Evolutionary conservation across 2,329 filamentous ascomycete species (phyloP).

Genomic region (Cryphonectria japonica): DNA sequence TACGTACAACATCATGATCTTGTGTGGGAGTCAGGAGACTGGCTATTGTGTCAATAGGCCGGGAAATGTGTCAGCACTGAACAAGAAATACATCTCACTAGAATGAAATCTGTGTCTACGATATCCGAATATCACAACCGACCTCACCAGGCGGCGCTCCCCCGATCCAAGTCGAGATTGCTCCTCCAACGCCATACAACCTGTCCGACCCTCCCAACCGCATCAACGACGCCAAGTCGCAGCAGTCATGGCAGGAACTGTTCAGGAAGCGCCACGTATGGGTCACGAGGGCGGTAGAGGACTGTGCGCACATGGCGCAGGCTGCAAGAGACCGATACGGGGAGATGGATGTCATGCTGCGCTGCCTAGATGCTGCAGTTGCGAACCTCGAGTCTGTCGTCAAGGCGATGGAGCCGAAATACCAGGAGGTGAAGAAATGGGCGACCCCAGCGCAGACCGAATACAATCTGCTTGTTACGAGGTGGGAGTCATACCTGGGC

Average conservation of each 20-base stretch:
- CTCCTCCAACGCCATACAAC: slow-evolving; percentile 58
- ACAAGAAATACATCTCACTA: slow-evolving; percentile 41
- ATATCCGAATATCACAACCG: slow-evolving; percentile 73
- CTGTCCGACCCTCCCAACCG: slow-evolving; percentile 77
- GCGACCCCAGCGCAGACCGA: slow-evolving; percentile 68
- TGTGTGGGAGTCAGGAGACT: not conserved
- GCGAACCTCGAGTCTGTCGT: slow-evolving; percentile 81
- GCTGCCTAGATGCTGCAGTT: slow-evolving; percentile 81
- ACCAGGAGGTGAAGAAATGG: slow-evolving; percentile 73
- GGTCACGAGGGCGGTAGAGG: slow-evolving; percentile 72
- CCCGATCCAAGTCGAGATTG: slow-evolving; percentile 50
- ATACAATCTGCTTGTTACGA: slow-evolving; percentile 64
- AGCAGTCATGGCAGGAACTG: slow-evolving; percentile 86
- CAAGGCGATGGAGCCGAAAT: slow-evolving; percentile 71
- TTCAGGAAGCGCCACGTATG: slow-evolving; percentile 82
- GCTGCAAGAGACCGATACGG: slow-evolving; percentile 67
- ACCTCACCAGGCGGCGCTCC: slow-evolving; percentile 50
- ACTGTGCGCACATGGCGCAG: slow-evolving; percentile 68
- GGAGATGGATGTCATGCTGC: slow-evolving; percentile 76
- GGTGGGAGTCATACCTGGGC: slow-evolving; percentile 71
- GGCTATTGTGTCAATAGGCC: not conserved
- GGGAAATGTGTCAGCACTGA: not conserved
- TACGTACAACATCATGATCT: slow-evolving; percentile 43
- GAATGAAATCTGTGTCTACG: slow-evolving; percentile 92
- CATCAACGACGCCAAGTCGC: slow-evolving; percentile 76